Evolutionary conservation across 306 rosid genomes (phyloP).

Genomic region (Ormosia semicastrata): DNA sequence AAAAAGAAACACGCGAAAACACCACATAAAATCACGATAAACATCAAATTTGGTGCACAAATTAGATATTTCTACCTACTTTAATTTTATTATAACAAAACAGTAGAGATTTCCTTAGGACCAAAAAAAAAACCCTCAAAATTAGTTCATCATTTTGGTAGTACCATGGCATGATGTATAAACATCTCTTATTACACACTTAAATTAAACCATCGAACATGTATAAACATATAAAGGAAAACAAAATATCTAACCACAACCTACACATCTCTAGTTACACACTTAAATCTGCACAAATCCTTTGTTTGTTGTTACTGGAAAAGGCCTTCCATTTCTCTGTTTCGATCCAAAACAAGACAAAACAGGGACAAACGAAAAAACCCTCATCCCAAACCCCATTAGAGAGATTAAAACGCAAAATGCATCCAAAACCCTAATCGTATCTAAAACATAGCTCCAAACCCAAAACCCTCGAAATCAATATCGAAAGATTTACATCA

Average conservation of each 20-base stretch:
- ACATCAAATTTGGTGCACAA: neutral
- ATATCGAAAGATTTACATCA: neutral
- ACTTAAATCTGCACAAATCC: neutral
- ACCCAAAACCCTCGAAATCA: neutral
- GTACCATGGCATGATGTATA: neutral
- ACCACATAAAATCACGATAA: neutral
- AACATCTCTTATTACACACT: neutral
- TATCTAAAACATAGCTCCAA: neutral
- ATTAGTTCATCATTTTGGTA: neutral
- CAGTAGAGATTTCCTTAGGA: neutral
- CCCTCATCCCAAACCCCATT: too few species aligned
- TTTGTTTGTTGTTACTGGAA: too few species aligned
- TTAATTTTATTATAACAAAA: neutral
- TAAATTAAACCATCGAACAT: neutral
- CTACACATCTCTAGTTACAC: neutral
- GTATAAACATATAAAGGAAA: neutral
- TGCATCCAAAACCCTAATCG: slow-evolving; percentile 35
- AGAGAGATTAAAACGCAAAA: neutral
- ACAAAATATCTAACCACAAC: neutral
- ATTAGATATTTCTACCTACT: neutral
- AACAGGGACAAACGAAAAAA: too few species aligned
- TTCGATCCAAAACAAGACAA: too few species aligned
- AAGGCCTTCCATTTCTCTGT: too few species aligned
- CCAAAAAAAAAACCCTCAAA: neutral
- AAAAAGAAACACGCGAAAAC: neutral